Base-by-base conservation (phyloP, 805 yeast species). In the Kodamaea fukazawae region DNA sequence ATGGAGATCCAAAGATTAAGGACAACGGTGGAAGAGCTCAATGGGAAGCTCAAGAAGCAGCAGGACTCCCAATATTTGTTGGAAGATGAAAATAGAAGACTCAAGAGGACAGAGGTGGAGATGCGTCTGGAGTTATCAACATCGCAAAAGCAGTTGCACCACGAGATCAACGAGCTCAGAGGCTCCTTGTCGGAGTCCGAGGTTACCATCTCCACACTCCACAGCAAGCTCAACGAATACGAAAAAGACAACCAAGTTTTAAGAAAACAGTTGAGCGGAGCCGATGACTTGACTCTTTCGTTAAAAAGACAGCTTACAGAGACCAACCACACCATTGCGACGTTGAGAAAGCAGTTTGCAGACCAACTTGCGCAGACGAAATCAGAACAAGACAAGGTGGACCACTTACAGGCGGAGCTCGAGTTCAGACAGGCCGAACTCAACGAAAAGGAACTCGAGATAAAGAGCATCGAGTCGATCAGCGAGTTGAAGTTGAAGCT, bases 351-450 rank as follows among this genome's bases (percentile, higher is more conserved):
- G 25, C 37, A 34, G 14, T 16, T 26, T 17, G 32, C 20, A 18
- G 22, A 12, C 14, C 32, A 29, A 37, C 15, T 20, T 20, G 27
- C 16, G 4, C 25, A 20, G 12, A 32, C 38, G 11, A 20, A 26
- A 22, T 20, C 35, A 7, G 40, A 34, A 12, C 33, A 35, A 17
- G 50, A 46, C 16, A 34, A 31, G 13, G 42, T 30, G 18, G 36
- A 27, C 32, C 29, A 7, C 11, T 36, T 38, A 9, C 41, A 38
- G 13, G 29, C 15, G n/a, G 47, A 43, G 18, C 32, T 43, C 6
- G 46, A 46, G 18, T 34, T 29, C n/a, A 32, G 39, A 7, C 34
- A 22, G 26, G 30, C 22, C n/a, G 47, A 49, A 11, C 38, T 47
- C 11, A 32, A 36, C 4, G 44, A 38, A 14, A 43, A 43, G 15